These are phyloP conservation scores for Vaccinium myrtillus DNA, from an alignment of 148 eudicot genomes.

Conservation along the genomic window DNA sequence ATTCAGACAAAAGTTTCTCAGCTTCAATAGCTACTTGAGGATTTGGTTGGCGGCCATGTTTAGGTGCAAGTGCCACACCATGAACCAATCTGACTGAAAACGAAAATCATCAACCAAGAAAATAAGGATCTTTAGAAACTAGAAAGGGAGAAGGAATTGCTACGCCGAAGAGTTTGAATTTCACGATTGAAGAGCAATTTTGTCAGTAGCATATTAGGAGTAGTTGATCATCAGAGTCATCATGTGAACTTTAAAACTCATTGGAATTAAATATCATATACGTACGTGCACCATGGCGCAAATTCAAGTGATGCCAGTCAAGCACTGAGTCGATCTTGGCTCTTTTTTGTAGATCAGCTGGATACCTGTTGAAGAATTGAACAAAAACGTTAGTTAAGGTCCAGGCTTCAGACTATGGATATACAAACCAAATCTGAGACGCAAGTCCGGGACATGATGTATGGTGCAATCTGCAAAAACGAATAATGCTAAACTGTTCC, in stretches of 20 bases:
- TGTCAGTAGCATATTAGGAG: not conserved
- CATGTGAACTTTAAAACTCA: not conserved
- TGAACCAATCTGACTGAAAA: conserved; percentile 50
- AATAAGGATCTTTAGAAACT: not conserved
- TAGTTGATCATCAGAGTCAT: not conserved
- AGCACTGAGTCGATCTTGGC: conserved; percentile 84
- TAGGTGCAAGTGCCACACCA: no score
- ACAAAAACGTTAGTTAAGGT: conserved; percentile 3
- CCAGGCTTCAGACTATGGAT: not conserved
- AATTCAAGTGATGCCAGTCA: conserved; percentile 90
- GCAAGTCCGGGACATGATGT: not conserved
- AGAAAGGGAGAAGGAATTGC: not conserved
- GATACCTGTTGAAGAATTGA: conserved; percentile 55
- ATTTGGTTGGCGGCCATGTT: conserved; percentile 45
- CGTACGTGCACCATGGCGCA: conserved; percentile 64
- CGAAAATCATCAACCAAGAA: conserved; percentile 7
- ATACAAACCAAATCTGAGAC: not conserved
- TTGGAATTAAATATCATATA: conserved; percentile 16
- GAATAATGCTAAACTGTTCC: no score
- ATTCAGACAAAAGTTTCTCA: conserved; percentile 46
- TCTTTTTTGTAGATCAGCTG: conserved; percentile 66
- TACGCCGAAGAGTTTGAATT: not conserved
- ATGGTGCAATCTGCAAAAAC: no score
- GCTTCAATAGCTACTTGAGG: conserved; percentile 58
- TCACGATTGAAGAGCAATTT: not conserved